Evolutionary conservation across 805 yeast genomes (phyloP).

Genomic region (Wickerhamomyces ciferrii): DNA sequence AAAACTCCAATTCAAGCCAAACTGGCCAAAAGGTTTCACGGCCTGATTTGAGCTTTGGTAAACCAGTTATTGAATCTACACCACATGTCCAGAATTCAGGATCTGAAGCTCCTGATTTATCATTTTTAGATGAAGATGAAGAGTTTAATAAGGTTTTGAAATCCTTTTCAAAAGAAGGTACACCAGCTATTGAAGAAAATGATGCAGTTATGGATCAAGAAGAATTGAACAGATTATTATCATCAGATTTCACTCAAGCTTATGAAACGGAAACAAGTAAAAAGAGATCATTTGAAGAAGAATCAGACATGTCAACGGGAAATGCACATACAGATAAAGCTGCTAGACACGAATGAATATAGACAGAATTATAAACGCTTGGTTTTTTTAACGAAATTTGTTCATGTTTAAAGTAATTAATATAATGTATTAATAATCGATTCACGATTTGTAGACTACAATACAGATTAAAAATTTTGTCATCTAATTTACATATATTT

Average conservation of each 20-base stretch:
- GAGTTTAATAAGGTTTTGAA: conserved; percentile 22
- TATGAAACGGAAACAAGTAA: not conserved
- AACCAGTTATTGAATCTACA: not conserved
- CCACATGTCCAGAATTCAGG: not conserved
- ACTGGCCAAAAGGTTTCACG: not conserved
- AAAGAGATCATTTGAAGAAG: conserved; percentile 9
- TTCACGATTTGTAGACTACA: not conserved
- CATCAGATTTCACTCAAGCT: conserved; percentile 13
- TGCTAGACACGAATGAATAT: not conserved
- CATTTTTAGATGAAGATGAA: conserved; percentile 11
- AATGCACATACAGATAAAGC: not conserved
- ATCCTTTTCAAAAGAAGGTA: conserved; percentile 20
- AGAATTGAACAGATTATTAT: conserved; percentile 18
- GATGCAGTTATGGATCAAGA: conserved; percentile 18
- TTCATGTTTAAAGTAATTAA: not conserved
- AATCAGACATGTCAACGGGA: not conserved
- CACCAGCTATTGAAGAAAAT: conserved; percentile 18
- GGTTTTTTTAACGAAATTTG: not conserved
- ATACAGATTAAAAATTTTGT: not conserved
- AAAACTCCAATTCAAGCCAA: not conserved
- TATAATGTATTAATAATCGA: not conserved
- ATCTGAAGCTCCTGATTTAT: not conserved
- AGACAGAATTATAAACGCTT: conserved; percentile 2
- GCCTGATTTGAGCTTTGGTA: not conserved
- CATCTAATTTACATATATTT: not conserved